phyloP scores from a whole-genome alignment of 2,329 filamentous ascomycete genomes.

The Alternaria ventricosa region DNA sequence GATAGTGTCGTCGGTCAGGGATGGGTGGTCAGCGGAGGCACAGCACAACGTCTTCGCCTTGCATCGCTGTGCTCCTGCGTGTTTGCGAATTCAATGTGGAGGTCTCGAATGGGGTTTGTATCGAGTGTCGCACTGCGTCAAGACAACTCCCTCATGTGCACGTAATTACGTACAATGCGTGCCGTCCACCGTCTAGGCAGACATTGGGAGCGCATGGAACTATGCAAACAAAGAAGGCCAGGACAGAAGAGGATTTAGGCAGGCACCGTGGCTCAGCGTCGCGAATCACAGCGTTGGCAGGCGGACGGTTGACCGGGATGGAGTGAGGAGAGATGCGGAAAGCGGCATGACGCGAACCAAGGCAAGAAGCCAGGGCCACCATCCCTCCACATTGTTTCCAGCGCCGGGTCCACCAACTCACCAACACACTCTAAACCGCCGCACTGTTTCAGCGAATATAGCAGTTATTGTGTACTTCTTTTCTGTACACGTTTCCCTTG shows the following conservation, averaged over 20 bases:
- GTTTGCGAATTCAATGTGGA: not conserved
- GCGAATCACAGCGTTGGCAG: conserved; percentile 6
- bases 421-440: conserved; percentile 5
- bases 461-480: not conserved
- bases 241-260: not conserved
- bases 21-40: not conserved
- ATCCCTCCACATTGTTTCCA: conserved; percentile 15
- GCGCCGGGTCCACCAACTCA: not conserved
- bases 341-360: conserved; percentile 9
- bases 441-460: not conserved
- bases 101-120: not conserved
- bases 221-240: not conserved
- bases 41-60: not conserved
- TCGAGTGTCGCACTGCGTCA: not conserved
- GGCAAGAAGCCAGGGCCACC: conserved; percentile 12
- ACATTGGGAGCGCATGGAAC: not conserved
- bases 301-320: conserved; percentile 6
- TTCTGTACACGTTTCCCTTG: not conserved
- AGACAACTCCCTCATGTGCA: not conserved
- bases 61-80: not conserved
- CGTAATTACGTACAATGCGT: not conserved
- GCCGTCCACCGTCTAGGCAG: not conserved
- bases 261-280: conserved; percentile 1
- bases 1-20: not conserved
- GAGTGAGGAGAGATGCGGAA: conserved; percentile 1